These are phyloP conservation scores for Rutstroemia sydowiana DNA, from an alignment of 2,329 filamentous ascomycete genomes.

Conservation along the genomic window DNA sequence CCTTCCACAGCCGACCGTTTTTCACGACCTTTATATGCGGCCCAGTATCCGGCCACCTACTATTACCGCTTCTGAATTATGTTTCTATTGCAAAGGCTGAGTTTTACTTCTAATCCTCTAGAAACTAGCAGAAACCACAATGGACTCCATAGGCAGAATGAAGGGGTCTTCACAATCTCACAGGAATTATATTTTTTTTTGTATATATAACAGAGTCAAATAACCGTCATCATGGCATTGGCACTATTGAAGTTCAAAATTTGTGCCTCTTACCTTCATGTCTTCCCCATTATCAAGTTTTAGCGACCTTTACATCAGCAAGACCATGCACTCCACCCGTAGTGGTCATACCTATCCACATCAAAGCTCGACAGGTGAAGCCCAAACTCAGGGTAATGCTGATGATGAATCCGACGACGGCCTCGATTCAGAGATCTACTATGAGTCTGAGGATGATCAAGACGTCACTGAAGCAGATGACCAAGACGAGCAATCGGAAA, in stretches of 20 bases:
- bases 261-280: constrained; percentile 24
- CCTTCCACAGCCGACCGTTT: constrained; percentile 19
- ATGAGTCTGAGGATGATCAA: constrained; percentile 3
- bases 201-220: no score
- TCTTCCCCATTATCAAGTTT: constrained; percentile 26
- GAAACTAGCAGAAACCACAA: constrained; percentile 17
- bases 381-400: constrained; percentile 7
- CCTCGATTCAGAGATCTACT: background rate
- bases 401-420: constrained; percentile 12
- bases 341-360: constrained; percentile 10
- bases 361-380: constrained; percentile 18
- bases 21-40: constrained; percentile 14
- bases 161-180: constrained; percentile 8
- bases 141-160: constrained; percentile 19
- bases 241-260: constrained; percentile 7
- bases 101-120: constrained; percentile 17
- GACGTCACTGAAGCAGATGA: constrained; percentile 1
- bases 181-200: constrained; percentile 25
- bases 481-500: background rate
- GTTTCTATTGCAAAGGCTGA: constrained; percentile 22
- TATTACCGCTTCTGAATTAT: constrained; percentile 12
- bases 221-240: constrained; percentile 18
- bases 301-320: constrained; percentile 25
- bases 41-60: constrained; percentile 14
- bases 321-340: constrained; percentile 24